phyloP scores from a whole-genome alignment of 2,329 filamentous ascomycete genomes.

The Penicillium sp. region DNA sequence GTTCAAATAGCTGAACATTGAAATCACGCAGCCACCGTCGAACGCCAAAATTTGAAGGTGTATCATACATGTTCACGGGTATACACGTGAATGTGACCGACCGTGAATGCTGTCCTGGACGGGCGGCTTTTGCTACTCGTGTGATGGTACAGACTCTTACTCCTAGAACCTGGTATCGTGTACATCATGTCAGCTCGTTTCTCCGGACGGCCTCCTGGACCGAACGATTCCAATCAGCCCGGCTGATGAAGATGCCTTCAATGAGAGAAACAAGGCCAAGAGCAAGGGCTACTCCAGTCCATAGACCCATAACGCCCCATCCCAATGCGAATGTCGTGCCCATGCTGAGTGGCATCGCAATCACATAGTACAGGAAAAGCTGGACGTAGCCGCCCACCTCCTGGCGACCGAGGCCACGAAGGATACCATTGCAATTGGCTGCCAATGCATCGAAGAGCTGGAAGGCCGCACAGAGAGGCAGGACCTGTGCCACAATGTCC shows the following conservation, averaged over 20 bases:
- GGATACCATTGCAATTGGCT: constrained; percentile 76
- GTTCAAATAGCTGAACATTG: neutral
- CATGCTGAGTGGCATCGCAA: constrained; percentile 84
- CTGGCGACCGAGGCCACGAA: constrained; percentile 85
- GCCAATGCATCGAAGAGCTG: constrained; percentile 85
- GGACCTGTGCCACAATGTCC: constrained; percentile 64
- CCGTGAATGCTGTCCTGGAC: too few species aligned
- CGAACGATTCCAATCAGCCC: constrained; percentile 58
- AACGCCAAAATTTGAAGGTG: neutral
- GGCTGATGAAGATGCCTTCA: constrained; percentile 59
- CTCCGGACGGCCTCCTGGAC: constrained; percentile 61
- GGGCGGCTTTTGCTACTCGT: too few species aligned
- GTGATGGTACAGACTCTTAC: neutral
- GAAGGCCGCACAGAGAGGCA: constrained; percentile 83
- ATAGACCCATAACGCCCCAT: constrained; percentile 79
- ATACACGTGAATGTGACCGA: too few species aligned
- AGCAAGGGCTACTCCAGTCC: constrained; percentile 75
- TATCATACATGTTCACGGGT: too few species aligned
- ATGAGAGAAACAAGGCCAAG: constrained; percentile 59
- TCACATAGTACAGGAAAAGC: constrained; percentile 78
- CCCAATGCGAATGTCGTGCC: constrained; percentile 72
- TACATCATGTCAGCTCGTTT: constrained; percentile 43
- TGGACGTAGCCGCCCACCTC: constrained; percentile 89
- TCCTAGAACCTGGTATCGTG: constrained; percentile 1
- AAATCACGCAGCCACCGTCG: neutral